Evolutionary conservation across 23 red algal genomes (phyloP), one percentile per base, ranked within the genome.

Genomic region (Gracilaria domingensis): DNA sequence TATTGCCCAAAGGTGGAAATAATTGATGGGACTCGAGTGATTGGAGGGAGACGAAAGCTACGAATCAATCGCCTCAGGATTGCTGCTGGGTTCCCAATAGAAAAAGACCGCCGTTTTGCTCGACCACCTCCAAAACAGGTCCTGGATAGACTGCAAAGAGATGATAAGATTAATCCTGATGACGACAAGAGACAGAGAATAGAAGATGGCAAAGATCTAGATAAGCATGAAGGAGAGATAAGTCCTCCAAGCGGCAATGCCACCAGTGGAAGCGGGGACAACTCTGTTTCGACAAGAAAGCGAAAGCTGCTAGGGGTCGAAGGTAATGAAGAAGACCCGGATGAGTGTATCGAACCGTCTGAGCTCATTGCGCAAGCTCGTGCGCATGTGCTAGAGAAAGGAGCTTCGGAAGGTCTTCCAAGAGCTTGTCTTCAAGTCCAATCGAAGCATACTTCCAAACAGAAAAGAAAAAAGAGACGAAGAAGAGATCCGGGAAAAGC

Each of bases 31-130:
- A 71, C 29, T 28, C 75, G 88, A 28, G 73, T 91, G 56, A 0
- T 77, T 44, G 88, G 88, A n/a, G 88, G 88, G 5, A 51, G 88
- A 54, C 75, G 88, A 35, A 91, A 91, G 59, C 42, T 91, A 13
- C 88, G 88, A 34, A 50, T 91, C 56, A 91, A 91, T 24, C 70
- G 88, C 37, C 85, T 73, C 24, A 58, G 85, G 45, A 29, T 89
- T 20, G 85, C 67, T 12, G 74, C 85, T 37, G 85, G 85, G 40
- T 49, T 89, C 14, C 85, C 70, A 24, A 73, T 89, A 12, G 85
- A 89, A 35, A 66, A 40, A 2, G 85, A 89, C 12, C 67, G 85
- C 45, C 79, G 75, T 40, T 89, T 78, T 47, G 85, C 58, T 23
- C 85, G 85, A 5, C 85, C 85, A 16, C 85, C 85, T 2, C 67